Percentiles rank a stretch among this genome's conserved stretches.
Evolutionary conservation across 2,329 filamentous ascomycete genomes (phyloP).

Genomic region (Davidsoniella australis): DNA sequence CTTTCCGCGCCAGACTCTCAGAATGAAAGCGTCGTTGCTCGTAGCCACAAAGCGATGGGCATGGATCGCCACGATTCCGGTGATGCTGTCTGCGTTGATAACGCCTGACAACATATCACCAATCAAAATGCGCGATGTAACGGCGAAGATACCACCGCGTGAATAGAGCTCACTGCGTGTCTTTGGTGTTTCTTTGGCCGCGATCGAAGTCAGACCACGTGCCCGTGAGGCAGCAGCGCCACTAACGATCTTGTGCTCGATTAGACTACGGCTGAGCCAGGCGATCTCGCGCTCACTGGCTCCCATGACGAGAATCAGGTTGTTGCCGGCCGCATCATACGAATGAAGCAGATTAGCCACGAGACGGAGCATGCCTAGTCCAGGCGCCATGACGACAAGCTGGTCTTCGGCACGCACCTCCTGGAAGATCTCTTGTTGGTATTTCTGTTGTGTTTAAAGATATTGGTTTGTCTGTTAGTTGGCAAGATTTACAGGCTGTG

Average conservation of each 20-base stretch:
- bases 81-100: constrained; percentile 67
- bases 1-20: constrained; percentile 83
- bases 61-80: constrained; percentile 73
- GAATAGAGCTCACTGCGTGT: constrained; percentile 84
- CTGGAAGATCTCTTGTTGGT: constrained; percentile 89
- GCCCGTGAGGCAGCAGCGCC: constrained; percentile 41
- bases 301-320: constrained; percentile 73
- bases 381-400: constrained; percentile 77
- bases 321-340: constrained; percentile 90
- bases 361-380: constrained; percentile 78
- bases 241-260: constrained; percentile 87
- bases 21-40: constrained; percentile 83
- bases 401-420: constrained; percentile 83
- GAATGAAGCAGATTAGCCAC: constrained; percentile 93
- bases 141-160: constrained; percentile 79
- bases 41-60: constrained; percentile 76
- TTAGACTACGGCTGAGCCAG: constrained; percentile 91
- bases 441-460: constrained; percentile 37
- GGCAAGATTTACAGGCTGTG: background rate
- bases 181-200: constrained; percentile 85
- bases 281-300: constrained; percentile 87
- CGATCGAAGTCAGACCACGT: constrained; percentile 76
- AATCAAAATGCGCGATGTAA: constrained; percentile 87
- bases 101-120: constrained; percentile 81
- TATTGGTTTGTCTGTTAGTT: background rate